Conservation (phyloP, 192 early-diverging fungal genomes). For the Coemansia sp. region DNA sequence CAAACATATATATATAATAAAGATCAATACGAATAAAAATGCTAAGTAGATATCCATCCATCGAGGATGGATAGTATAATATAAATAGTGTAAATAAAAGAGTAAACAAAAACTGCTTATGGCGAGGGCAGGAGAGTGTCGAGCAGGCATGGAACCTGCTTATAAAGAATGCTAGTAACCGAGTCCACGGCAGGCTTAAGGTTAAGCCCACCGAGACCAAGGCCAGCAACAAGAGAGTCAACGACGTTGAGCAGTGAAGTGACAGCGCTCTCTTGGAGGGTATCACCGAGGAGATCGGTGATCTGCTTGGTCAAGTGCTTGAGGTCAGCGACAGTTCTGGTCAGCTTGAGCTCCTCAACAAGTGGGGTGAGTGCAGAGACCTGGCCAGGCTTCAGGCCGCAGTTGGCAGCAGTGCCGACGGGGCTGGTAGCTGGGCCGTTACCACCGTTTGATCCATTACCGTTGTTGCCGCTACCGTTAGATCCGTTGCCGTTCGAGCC, state of each 20-base stretch:
- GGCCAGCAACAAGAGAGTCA: conserved; percentile 40
- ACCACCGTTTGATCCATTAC: conserved; percentile 16
- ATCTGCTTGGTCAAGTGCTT: conserved; percentile 55
- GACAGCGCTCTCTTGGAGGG: conserved; percentile 44
- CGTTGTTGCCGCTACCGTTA: conserved; percentile 4
- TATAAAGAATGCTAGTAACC: conserved; percentile 50
- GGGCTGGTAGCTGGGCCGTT: conserved; percentile 22
- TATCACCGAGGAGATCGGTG: conserved; percentile 49
- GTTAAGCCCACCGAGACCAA: conserved; percentile 52
- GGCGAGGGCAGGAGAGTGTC: conserved; percentile 54
- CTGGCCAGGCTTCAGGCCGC: conserved; percentile 44
- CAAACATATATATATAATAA: neutral
- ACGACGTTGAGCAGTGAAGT: conserved; percentile 48
- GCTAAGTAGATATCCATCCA: neutral
- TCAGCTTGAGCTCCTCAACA: conserved; percentile 49
- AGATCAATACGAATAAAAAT: neutral
- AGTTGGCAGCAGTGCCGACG: conserved; percentile 36
- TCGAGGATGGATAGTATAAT: neutral
- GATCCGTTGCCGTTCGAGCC: conserved; percentile 15
- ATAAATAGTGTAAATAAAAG: neutral
- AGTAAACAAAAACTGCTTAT: conserved; percentile 9
- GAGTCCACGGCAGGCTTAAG: conserved; percentile 52
- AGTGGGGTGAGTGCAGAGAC: conserved; percentile 46
- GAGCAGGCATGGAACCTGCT: conserved; percentile 55
- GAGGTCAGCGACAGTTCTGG: conserved; percentile 47